Percentiles rank a stretch among this genome's conserved stretches.
These are phyloP conservation scores for Dictyostelium intermedium DNA, from an alignment of 78 protist species.

Conservation along the genomic window DNA sequence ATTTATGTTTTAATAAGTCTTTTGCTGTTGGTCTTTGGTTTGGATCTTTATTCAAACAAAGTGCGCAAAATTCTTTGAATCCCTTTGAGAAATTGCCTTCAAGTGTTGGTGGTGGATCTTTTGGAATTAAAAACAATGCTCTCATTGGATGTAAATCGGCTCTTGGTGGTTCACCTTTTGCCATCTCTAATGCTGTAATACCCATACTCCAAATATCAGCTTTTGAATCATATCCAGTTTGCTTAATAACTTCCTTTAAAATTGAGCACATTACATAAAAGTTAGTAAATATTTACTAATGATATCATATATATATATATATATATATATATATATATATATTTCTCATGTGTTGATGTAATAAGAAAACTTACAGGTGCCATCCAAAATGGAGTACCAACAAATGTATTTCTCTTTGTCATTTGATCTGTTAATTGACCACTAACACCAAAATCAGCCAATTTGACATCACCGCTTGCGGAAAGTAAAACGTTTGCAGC, in stretches of 20 bases:
- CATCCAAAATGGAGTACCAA: conserved; percentile 98
- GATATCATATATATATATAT: no score
- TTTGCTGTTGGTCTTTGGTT: conserved; percentile 91
- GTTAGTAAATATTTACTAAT: no score
- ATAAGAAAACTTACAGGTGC: conserved; percentile 96
- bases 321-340: no score
- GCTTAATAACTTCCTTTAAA: conserved; percentile 93
- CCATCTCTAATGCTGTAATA: conserved; percentile 98
- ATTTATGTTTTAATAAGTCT: conserved; percentile 94
- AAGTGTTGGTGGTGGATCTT: conserved; percentile 94
- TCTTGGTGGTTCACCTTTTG: conserved; percentile 97
- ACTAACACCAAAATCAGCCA: conserved; percentile 99
- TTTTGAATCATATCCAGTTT: conserved; percentile 83
- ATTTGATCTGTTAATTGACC: conserved; percentile 92
- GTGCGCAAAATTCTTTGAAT: conserved; percentile 92
- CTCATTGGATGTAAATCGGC: conserved; percentile 96
- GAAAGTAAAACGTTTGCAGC: conserved; percentile 96
- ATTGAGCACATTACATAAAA: no score
- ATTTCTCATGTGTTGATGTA: no score
- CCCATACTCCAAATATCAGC: conserved; percentile 99
- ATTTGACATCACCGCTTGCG: conserved; percentile 93
- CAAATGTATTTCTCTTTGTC: conserved; percentile 94
- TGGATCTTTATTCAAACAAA: conserved; percentile 95
- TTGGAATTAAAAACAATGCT: conserved; percentile 96
- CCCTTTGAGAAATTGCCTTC: conserved; percentile 80